A percentile compares a stretch with the other conserved stretches of the same genome.
These are phyloP conservation scores for Crithidia expoeki DNA, from an alignment of 208 protist species.

Conservation along the genomic window DNA sequence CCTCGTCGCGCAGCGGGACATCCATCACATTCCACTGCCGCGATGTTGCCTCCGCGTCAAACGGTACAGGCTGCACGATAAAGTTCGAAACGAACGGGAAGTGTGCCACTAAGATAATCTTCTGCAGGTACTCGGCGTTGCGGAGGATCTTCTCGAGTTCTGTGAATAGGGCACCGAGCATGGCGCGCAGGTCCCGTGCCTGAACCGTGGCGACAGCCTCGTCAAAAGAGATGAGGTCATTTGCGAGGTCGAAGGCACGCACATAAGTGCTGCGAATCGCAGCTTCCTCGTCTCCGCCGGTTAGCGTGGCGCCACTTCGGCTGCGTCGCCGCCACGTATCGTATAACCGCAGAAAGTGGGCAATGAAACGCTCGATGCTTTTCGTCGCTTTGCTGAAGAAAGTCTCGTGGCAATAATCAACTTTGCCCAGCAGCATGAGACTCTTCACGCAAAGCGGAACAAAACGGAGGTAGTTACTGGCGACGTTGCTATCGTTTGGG, in stretches of 20 bases:
- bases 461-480: constrained; percentile 69
- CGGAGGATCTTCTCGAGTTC: constrained; percentile 85
- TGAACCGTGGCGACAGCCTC: constrained; percentile 77
- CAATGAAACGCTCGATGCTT: constrained; percentile 72
- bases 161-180: constrained; percentile 76
- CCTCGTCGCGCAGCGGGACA: constrained; percentile 32
- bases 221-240: constrained; percentile 63
- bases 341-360: constrained; percentile 80
- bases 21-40: constrained; percentile 50
- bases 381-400: constrained; percentile 68
- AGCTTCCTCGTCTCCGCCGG: constrained; percentile 33
- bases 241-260: constrained; percentile 59
- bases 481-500: constrained; percentile 46
- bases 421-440: constrained; percentile 55
- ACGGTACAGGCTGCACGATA: constrained; percentile 46
- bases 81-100: constrained; percentile 76
- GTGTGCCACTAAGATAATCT: constrained; percentile 60
- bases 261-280: constrained; percentile 66
- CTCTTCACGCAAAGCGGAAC: constrained; percentile 82
- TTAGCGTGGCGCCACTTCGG: constrained; percentile 39
- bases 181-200: constrained; percentile 52
- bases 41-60: constrained; percentile 48
- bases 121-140: constrained; percentile 79
- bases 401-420: constrained; percentile 75
- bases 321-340: constrained; percentile 65